Base-by-base conservation (phyloP, 331 rosid genomes). In the Pyrus hybrid region DNA sequence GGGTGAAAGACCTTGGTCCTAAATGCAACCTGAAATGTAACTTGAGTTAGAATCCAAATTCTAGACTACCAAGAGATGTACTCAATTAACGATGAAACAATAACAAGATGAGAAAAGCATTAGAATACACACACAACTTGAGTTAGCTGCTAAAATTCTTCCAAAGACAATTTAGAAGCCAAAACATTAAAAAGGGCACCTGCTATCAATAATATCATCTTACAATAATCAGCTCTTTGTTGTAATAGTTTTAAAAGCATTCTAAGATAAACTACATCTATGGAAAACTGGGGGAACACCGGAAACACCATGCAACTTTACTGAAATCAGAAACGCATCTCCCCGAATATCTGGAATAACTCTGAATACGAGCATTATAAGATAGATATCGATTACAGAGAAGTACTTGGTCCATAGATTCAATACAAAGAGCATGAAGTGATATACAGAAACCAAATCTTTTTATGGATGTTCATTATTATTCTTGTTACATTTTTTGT, bases 1-100 rank as follows among this genome's bases (percentile, higher is more conserved):
- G 97, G 97, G 83, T 93, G 98, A 86, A 91, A 93, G 20, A 93
- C 96, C 91, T 89, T 89, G 13, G 98, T 93, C 93, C 97, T 86
- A 73, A 93, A 91, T 25, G 97, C 98, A 79, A 93, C 98, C 98
- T 91, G 93, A 85, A 78, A 54, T 37, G 65, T 45, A 12, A 30
- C 68, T 76, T 32, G 17, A 10, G 63, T 56, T 49, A 81, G 70
- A 20, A 51, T 54, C 57, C 53, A 25, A 26, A 30, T 64, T 71
- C 29, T 8, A 53, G 47, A 10, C 35, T 25, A 61, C 8, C 6
- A 33, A 23, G 8, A 29, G 35, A 8, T 18, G 13, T 7, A 53
- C 2, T 21, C 13, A 37, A 9, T 37, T 37, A 37, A 37, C 45
- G 45, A 37, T 20, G 20, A 32, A 20, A 33, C 28, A 8, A 56